These are phyloP conservation scores for Citrullus colocynthis DNA, from an alignment of 306 rosid species.

Conservation along the genomic window DNA sequence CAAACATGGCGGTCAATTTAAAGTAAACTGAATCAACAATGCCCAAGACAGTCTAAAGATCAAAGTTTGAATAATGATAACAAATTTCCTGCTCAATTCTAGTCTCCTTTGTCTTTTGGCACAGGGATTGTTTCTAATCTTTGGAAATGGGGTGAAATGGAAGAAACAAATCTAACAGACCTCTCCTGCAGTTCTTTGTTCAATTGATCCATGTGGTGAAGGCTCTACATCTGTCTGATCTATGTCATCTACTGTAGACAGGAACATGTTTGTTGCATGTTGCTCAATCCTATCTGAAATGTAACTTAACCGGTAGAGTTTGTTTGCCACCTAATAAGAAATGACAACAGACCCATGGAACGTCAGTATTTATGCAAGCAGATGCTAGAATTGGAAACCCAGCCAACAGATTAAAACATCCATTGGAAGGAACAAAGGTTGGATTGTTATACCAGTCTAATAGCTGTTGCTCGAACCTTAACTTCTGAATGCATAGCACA, in stretches of 20 bases:
- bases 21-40: neutral
- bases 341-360: conserved; percentile 3
- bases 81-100: neutral
- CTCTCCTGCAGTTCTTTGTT: conserved; percentile 35
- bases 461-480: conserved; percentile 92
- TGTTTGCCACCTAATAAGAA: conserved; percentile 73
- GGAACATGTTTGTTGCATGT: conserved; percentile 65
- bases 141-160: neutral
- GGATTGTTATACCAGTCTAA: conserved; percentile 67
- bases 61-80: neutral
- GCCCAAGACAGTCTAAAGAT: neutral
- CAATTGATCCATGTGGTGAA: conserved; percentile 38
- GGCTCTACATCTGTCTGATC: conserved; percentile 30
- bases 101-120: neutral
- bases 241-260: conserved; percentile 48
- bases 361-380: neutral
- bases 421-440: neutral
- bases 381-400: neutral
- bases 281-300: conserved; percentile 65
- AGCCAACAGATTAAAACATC: conserved; percentile 3
- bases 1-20: neutral
- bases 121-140: neutral
- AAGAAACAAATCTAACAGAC: conserved; percentile 20
- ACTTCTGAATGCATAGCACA: conserved; percentile 90
- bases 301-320: conserved; percentile 79